These are phyloP conservation scores for Fimicolochytrium jonesii DNA, from an alignment of 192 early-diverging fungal species.

Conservation along the genomic window DNA sequence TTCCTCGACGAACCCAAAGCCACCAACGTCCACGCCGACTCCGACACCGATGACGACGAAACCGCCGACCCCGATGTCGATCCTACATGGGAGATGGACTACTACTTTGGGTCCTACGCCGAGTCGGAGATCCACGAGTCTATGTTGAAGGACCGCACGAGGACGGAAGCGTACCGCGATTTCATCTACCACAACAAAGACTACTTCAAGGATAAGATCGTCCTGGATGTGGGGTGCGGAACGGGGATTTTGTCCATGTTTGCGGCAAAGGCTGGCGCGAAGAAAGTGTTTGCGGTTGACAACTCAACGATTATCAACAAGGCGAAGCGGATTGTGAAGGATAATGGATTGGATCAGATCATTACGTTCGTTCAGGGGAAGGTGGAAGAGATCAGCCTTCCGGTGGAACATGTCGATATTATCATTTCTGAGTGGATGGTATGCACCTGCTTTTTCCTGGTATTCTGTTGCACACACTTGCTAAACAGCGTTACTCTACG, in stretches of 20 bases:
- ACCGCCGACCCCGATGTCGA: slow-evolving; percentile 8
- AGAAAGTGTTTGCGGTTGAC: slow-evolving; percentile 69
- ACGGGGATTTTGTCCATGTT: slow-evolving; percentile 93
- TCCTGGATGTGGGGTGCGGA: slow-evolving; percentile 86
- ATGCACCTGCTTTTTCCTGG: slow-evolving; percentile 2
- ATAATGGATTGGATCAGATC: slow-evolving; percentile 62
- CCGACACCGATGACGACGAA: background rate
- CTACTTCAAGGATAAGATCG: slow-evolving; percentile 80
- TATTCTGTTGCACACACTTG: too few species aligned
- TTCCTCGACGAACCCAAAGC: slow-evolving; percentile 35
- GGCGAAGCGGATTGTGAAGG: slow-evolving; percentile 67
- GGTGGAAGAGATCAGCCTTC: slow-evolving; percentile 74
- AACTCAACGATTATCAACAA: slow-evolving; percentile 83
- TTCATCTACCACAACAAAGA: slow-evolving; percentile 81
- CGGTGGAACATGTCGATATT: slow-evolving; percentile 73
- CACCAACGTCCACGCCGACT: background rate
- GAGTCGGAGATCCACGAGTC: slow-evolving; percentile 67
- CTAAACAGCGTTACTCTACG: too few species aligned
- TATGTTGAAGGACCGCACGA: slow-evolving; percentile 81
- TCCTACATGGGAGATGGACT: slow-evolving; percentile 44
- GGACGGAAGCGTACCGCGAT: slow-evolving; percentile 76
- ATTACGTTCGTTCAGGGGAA: slow-evolving; percentile 66
- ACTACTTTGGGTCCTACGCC: slow-evolving; percentile 61
- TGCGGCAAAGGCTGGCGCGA: slow-evolving; percentile 81
- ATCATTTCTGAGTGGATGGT: slow-evolving; percentile 92